phyloP scores from a whole-genome alignment of 2,329 filamentous ascomycete species.

The Colletotrichum sojae region DNA sequence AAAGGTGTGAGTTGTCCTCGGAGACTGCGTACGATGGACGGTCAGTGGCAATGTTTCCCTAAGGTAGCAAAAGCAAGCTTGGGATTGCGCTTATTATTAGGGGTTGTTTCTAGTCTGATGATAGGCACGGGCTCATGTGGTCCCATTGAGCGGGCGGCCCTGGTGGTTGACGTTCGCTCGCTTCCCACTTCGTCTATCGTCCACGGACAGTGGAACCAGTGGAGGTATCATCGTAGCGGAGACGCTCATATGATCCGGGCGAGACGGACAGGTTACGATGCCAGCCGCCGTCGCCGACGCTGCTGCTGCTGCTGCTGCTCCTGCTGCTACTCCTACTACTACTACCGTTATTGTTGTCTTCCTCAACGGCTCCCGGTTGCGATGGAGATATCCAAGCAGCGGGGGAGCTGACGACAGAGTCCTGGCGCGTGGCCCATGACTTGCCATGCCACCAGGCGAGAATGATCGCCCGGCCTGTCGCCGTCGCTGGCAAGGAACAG shows the following conservation, averaged over 20 bases:
- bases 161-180: slow-evolving; percentile 7
- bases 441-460: slow-evolving; percentile 10
- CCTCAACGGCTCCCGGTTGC: slow-evolving; percentile 1
- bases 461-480: slow-evolving; percentile 15
- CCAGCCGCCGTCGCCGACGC: no score
- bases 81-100: slow-evolving; percentile 7
- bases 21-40: slow-evolving; percentile 7
- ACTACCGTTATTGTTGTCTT: slow-evolving; percentile 1
- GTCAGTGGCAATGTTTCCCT: slow-evolving; percentile 27
- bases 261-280: no score
- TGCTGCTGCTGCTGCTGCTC: slow-evolving; percentile 3
- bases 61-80: slow-evolving; percentile 17
- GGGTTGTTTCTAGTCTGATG: no score
- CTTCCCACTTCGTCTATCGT: slow-evolving; percentile 29
- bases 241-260: slow-evolving; percentile 26
- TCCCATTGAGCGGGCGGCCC: no score
- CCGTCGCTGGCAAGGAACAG: slow-evolving; percentile 16
- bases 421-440: slow-evolving; percentile 3
- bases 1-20: slow-evolving; percentile 14
- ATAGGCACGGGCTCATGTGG: no score
- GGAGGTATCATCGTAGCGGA: slow-evolving; percentile 29
- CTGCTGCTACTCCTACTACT: no score
- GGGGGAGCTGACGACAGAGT: neutral
- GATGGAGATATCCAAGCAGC: slow-evolving; percentile 22
- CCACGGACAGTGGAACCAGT: slow-evolving; percentile 30